Base-by-base conservation (phyloP, 805 yeast genomes). In the Sugiyamaella floridensis region DNA sequence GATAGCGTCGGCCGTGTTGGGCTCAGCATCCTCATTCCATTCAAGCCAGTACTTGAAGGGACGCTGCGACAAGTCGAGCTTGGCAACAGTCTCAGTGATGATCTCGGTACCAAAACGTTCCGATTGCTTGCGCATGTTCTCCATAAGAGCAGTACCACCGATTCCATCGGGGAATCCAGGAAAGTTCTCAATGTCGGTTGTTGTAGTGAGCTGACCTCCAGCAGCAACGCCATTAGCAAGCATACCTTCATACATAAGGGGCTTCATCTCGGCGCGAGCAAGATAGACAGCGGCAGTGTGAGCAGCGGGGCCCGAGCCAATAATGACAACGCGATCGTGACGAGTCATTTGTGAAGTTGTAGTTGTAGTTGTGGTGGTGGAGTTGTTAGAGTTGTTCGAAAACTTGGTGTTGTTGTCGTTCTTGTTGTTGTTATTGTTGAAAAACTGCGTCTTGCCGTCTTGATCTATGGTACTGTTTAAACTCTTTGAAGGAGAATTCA, bases 41-140 rank as follows among this genome's bases (percentile, higher is more conserved):
- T 93, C 99, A 53, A 96, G 79, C 97, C 97, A 93, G 68, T 89
- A 80, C 75, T 93, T 93, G 80, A 93, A 93, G 19, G 99, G 99
- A 66, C 82, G 84, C 52, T 80, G 70, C 37, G 92, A 80, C 55
- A 93, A 77, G 71, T 93, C 99, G 51, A 90, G 89, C 73, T 90
- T 90, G 52, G 97, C 76, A 58, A 93, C 79, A 57, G 99, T 93
- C 72, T 93, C 99, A 55, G 97, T 90, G 72, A 93, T 83, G 67
- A 93, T 83, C 61, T 87, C 86, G 55, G 98, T 87, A 60, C 99
- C 99, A 67, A 93, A 93, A 61, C 83, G 80, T 56, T 71, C 77
- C 50, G 92, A 83, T 75, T 93, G 99, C 57, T 77, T 81, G 69
- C 89, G 85, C 99, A 93, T 93, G 67, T 80, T 79, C 60, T 90